phyloP scores from a whole-genome alignment of 805 yeast species.

The Kregervanrija fluxuum region DNA sequence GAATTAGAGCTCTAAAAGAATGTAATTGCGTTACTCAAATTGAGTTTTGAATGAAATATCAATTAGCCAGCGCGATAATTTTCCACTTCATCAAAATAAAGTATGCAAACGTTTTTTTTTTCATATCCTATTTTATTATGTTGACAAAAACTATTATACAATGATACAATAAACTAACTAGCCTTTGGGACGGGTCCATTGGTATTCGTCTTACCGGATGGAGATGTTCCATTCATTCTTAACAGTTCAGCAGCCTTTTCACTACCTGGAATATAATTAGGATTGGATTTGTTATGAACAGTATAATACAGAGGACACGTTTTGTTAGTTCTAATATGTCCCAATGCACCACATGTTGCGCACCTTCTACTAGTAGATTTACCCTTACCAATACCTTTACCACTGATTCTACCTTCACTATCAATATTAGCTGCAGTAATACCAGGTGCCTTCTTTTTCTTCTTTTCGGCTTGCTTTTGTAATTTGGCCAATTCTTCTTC shows the following conservation, averaged over 20 bases:
- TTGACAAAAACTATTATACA: no score
- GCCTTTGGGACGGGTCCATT: no score
- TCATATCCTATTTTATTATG: no score
- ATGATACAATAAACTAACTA: no score
- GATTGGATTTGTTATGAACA: slow-evolving; percentile 29
- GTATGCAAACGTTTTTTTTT: no score
- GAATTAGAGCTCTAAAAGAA: no score
- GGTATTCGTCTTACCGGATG: no score
- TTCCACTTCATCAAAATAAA: no score
- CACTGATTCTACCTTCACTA: slow-evolving; percentile 37
- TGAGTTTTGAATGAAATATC: no score
- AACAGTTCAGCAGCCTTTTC: slow-evolving; percentile 19
- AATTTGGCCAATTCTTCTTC: slow-evolving; percentile 80
- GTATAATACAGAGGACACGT: slow-evolving; percentile 81
- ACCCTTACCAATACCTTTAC: slow-evolving; percentile 69
- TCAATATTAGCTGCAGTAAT: slow-evolving; percentile 29
- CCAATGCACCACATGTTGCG: slow-evolving; percentile 91
- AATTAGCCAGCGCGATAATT: no score
- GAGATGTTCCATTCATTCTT: not conserved
- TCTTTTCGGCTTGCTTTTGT: slow-evolving; percentile 62
- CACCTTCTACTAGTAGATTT: slow-evolving; percentile 75
- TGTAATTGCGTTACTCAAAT: no score
- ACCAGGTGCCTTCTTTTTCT: slow-evolving; percentile 25
- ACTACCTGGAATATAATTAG: slow-evolving; percentile 27
- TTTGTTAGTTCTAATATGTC: slow-evolving; percentile 88